Base-by-base conservation (phyloP, 2,329 filamentous ascomycete genomes). In the Metarhizium brunneum region DNA sequence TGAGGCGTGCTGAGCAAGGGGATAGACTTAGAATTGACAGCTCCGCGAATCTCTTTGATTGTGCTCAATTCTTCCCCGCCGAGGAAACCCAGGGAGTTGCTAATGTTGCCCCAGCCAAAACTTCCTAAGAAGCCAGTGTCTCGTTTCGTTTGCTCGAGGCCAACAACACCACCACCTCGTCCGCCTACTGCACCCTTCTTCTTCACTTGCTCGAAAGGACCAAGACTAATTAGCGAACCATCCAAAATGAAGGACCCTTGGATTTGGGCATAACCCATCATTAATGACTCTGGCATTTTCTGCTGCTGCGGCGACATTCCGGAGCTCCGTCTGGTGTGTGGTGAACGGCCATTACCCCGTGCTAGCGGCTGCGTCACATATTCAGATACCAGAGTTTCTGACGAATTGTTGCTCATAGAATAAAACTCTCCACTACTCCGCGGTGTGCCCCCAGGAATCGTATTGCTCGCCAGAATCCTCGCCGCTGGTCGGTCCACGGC, bases 191-290 rank as follows among this genome's bases (percentile, higher is more conserved):
- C 90, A 2, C 89, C 92, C 72, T 95, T 96, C 57, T 92, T 83
- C 70, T 99, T 99, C 43, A 97, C 92, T 64, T 95, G 90, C 66
- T 99, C 94, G 64, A 99, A 99, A 0, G 89, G 89, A 0, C 84
- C 84, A 43, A 95, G 85, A 64, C 95, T 92, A 57, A 99, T 85
- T 25, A 99, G 75, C 1, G 94, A 96, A 0, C 91, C 91, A 66
- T 99, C 94, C 6, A 99, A 74, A 0, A 85, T 90, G 63, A 99
- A 99, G 0, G 89, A 92, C 4, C 94, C 94, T 69, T 90, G 88
- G 2, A 97, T 83, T 64, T 99, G 94, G 2, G 90, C 92, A 71
- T 95, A 99, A 0, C 92, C 94, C 94, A 99, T 99, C 84, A 99
- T 95, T 54, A 99, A 74, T 1, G 87, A 86, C 68, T 97, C 92